Evolutionary conservation across 2,329 filamentous ascomycete species (phyloP).

Genomic region (Pseudogymnoascus sp.): DNA sequence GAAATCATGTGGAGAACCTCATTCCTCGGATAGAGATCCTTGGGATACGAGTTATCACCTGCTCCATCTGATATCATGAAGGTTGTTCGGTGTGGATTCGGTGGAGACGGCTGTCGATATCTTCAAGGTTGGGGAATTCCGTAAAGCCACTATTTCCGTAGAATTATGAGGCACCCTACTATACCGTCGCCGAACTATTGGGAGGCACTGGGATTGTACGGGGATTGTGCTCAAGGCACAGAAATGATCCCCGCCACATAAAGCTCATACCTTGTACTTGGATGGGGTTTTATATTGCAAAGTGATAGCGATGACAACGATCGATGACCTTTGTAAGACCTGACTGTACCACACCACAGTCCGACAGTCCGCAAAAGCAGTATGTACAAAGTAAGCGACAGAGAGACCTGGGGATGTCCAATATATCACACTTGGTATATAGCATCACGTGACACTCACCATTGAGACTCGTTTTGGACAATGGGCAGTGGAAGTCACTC

Average conservation of each 20-base stretch:
- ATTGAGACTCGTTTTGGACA: not conserved
- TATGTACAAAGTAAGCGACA: not conserved
- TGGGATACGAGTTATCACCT: constrained; percentile 6
- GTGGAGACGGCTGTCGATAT: not conserved
- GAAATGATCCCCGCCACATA: not conserved
- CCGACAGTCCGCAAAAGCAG: not conserved
- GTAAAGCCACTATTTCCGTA: not conserved
- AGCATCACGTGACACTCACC: not conserved
- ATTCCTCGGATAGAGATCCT: not conserved
- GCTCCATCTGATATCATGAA: not conserved
- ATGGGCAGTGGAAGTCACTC: not conserved
- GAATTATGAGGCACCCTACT: not conserved
- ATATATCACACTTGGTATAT: not conserved
- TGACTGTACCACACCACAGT: not conserved
- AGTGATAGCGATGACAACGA: not conserved
- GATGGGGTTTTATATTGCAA: not conserved
- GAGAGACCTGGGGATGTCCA: not conserved
- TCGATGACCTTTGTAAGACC: not conserved
- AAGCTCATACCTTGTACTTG: not conserved
- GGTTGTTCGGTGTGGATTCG: not conserved
- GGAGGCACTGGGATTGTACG: not conserved
- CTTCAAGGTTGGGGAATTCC: not conserved
- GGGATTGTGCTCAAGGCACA: not conserved
- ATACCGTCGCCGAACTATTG: not conserved
- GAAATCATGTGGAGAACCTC: not conserved